These are phyloP conservation scores for Cucurbitaria berberidis DNA, from an alignment of 2,329 filamentous ascomycete genomes.

Conservation along the genomic window DNA sequence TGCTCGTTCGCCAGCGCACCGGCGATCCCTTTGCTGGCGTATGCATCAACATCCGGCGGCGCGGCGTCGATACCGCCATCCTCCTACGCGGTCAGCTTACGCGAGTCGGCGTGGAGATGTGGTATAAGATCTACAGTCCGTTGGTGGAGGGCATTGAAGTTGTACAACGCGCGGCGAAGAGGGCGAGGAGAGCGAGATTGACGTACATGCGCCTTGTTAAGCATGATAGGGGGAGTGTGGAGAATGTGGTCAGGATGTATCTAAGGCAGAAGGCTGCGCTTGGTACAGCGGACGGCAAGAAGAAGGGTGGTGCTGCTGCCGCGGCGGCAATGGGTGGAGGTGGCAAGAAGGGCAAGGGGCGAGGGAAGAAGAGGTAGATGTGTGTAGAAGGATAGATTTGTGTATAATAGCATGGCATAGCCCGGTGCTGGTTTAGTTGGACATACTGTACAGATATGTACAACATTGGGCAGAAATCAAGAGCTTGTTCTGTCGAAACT, in stretches of 20 bases:
- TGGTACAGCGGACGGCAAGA: conserved; percentile 42
- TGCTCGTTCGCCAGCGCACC: conserved; percentile 84
- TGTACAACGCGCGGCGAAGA: conserved; percentile 83
- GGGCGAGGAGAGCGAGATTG: conserved; percentile 83
- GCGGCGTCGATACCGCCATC: conserved; percentile 86
- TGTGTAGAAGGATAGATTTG: not conserved
- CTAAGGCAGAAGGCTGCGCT: conserved; percentile 46
- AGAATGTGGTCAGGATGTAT: conserved; percentile 47
- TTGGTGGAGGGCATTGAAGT: conserved; percentile 91
- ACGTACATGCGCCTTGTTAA: conserved; percentile 76
- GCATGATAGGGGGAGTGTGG: conserved; percentile 48
- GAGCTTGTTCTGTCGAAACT: not conserved
- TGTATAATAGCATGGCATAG: conserved; percentile 4
- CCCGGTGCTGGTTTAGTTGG: not conserved
- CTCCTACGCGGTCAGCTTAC: conserved; percentile 86
- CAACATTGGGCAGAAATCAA: conserved; percentile 4
- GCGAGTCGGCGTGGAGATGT: conserved; percentile 92
- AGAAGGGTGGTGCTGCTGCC: conserved; percentile 29
- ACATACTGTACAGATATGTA: conserved; percentile 4
- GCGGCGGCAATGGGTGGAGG: conserved; percentile 35
- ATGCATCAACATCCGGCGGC: conserved; percentile 82
- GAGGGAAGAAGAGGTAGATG: conserved; percentile 40
- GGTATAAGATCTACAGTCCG: conserved; percentile 93
- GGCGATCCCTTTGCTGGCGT: conserved; percentile 91
- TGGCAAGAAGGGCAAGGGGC: conserved; percentile 37